A percentile compares a stretch with the other conserved stretches of the same genome.
phyloP scores from a whole-genome alignment of 345 rosid genomes.

The Rhodamnia rubescens region DNA sequence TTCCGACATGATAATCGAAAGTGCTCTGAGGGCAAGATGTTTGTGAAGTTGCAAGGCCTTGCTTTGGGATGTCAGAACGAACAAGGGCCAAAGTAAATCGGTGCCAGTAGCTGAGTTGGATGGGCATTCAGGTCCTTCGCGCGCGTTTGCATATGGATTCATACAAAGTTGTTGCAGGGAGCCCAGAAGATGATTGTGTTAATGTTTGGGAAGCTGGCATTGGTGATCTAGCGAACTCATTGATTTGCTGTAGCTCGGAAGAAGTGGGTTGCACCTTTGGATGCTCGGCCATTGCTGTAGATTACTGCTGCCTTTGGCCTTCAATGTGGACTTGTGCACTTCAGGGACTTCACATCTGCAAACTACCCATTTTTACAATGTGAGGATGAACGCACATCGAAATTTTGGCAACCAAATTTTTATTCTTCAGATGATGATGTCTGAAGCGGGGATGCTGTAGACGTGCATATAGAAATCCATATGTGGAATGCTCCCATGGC shows the following conservation, averaged over 20 bases:
- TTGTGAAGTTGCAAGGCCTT: conserved; percentile 30
- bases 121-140: conserved; percentile 38
- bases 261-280: conserved; percentile 2
- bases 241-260: conserved; percentile 13
- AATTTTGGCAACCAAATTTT: conserved; percentile 34
- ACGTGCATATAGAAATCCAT: not conserved
- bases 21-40: not conserved
- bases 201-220: conserved; percentile 47
- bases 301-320: conserved; percentile 17
- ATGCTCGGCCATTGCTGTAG: conserved; percentile 47
- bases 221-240: conserved; percentile 28
- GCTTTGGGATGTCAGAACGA: conserved; percentile 56
- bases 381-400: conserved; percentile 17
- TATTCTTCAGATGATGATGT: conserved; percentile 9
- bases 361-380: conserved; percentile 8
- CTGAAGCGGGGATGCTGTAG: not conserved
- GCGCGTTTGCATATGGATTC: conserved; percentile 37
- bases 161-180: conserved; percentile 48
- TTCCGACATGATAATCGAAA: not conserved
- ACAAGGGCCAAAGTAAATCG: conserved; percentile 12
- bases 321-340: conserved; percentile 6
- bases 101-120: conserved; percentile 39
- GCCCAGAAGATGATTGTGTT: conserved; percentile 19
- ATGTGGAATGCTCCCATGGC: not conserved
- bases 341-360: conserved; percentile 32